Conservation (phyloP, 2,329 filamentous ascomycete species). For the Diplodia intermedia region DNA sequence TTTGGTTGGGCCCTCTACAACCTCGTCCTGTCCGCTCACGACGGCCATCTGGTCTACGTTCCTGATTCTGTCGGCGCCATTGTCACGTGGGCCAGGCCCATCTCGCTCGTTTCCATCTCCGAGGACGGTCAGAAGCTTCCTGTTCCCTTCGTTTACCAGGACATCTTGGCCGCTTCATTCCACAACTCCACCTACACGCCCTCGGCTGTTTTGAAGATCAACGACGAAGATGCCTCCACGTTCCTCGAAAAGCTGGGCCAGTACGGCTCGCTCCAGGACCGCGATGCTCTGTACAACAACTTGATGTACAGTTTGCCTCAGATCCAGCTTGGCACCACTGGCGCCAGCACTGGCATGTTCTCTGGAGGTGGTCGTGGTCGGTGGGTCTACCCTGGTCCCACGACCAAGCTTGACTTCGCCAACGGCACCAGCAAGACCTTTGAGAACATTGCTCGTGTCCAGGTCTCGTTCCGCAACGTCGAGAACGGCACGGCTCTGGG, state of each 20-base stretch:
- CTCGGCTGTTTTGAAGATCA: conserved; percentile 62
- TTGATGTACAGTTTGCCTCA: conserved; percentile 55
- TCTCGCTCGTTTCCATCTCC: conserved; percentile 66
- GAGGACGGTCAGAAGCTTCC: conserved; percentile 63
- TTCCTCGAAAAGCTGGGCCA: conserved; percentile 58
- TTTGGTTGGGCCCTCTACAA: conserved; percentile 57
- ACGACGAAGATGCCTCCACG: conserved; percentile 61
- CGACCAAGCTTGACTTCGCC: conserved; percentile 54
- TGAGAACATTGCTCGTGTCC: conserved; percentile 54
- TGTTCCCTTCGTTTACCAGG: conserved; percentile 62
- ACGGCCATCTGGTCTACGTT: conserved; percentile 68
- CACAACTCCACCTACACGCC: conserved; percentile 52
- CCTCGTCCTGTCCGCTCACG: conserved; percentile 63
- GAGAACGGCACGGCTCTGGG: conserved; percentile 51
- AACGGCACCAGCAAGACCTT: conserved; percentile 53
- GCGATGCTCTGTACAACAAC: conserved; percentile 62
- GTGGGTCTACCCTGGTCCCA: conserved; percentile 52
- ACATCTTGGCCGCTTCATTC: conserved; percentile 53
- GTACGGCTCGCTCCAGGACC: conserved; percentile 60
- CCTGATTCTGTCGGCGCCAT: conserved; percentile 61
- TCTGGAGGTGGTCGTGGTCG: conserved; percentile 52
- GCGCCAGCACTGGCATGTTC: conserved; percentile 54
- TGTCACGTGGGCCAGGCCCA: conserved; percentile 59
- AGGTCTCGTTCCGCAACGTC: conserved; percentile 50
- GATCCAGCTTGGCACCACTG: conserved; percentile 51